Conservation (phyloP, 495 filamentous ascomycete genomes). For the Sporormia fimetaria region DNA sequence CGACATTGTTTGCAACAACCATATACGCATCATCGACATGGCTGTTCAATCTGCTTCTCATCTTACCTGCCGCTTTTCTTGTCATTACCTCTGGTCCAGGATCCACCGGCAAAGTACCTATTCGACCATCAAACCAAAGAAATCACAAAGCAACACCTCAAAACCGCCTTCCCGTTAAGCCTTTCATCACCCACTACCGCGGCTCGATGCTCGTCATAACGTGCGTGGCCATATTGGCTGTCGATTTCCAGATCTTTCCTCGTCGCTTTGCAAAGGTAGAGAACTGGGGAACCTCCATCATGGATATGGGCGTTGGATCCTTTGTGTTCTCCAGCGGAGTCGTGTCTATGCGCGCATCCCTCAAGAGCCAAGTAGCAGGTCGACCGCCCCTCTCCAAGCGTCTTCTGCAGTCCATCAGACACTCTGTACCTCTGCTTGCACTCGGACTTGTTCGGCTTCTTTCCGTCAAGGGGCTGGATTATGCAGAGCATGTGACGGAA, state of each 20-base stretch:
- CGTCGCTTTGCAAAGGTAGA: slow-evolving; percentile 94
- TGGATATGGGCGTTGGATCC: slow-evolving; percentile 95
- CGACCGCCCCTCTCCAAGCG: slow-evolving; percentile 39
- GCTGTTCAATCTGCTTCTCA: slow-evolving; percentile 63
- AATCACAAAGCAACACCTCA: slow-evolving; percentile 4
- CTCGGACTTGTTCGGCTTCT: slow-evolving; percentile 72
- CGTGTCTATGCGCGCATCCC: slow-evolving; percentile 76
- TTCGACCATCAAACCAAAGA: slow-evolving; percentile 39
- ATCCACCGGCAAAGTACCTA: slow-evolving; percentile 32
- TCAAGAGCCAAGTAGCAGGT: slow-evolving; percentile 51
- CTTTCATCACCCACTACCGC: slow-evolving; percentile 84
- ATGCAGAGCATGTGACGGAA: slow-evolving; percentile 93
- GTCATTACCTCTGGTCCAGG: slow-evolving; percentile 31
- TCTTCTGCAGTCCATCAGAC: slow-evolving; percentile 53
- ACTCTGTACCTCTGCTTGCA: slow-evolving; percentile 70
- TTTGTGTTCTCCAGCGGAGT: slow-evolving; percentile 95
- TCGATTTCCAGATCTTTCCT: slow-evolving; percentile 89
- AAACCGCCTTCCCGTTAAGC: slow-evolving; percentile 64
- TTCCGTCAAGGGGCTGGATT: slow-evolving; percentile 88
- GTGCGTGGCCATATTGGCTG: slow-evolving; percentile 86
- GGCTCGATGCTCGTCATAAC: slow-evolving; percentile 89
- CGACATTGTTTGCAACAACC: slow-evolving; percentile 72
- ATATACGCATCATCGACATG: slow-evolving; percentile 67
- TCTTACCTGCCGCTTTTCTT: slow-evolving; percentile 56
- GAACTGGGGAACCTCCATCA: slow-evolving; percentile 94